Evolutionary conservation across 1,284 basidiomycete genomes (phyloP).

Genomic region (Sporisorium graminicola): DNA sequence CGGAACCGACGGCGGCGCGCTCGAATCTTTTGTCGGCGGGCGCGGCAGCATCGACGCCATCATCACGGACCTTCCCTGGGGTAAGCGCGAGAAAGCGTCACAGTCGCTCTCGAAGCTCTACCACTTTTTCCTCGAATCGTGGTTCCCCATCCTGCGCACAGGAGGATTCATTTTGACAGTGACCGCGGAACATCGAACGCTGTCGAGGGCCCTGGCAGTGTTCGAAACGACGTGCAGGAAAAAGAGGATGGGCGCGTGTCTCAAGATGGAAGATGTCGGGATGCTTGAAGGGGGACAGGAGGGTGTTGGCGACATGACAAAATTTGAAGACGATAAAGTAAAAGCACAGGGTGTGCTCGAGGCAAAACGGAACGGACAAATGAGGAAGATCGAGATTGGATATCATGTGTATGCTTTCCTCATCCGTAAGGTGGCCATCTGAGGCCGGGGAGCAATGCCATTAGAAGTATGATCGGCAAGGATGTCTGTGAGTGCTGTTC

Average conservation of each 20-base stretch:
- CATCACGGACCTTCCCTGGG: slow-evolving; percentile 54
- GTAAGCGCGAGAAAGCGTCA: slow-evolving; percentile 41
- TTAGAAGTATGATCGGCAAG: no score
- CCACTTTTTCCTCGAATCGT: slow-evolving; percentile 38
- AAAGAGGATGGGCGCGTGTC: slow-evolving; percentile 22
- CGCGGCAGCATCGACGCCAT: slow-evolving; percentile 44
- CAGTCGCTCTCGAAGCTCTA: slow-evolving; percentile 45
- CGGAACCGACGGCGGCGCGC: slow-evolving; percentile 17
- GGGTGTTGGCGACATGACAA: background rate
- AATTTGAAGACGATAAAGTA: slow-evolving; percentile 36
- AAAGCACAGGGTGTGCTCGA: slow-evolving; percentile 36
- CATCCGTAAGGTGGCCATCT: slow-evolving; percentile 41
- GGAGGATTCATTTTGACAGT: slow-evolving; percentile 44
- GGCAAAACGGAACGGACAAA: slow-evolving; percentile 24
- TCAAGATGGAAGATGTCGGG: slow-evolving; percentile 34
- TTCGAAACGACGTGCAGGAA: slow-evolving; percentile 46
- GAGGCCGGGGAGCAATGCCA: background rate
- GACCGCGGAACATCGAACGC: slow-evolving; percentile 47
- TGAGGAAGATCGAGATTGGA: slow-evolving; percentile 54
- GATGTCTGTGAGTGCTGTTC: background rate
- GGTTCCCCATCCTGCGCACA: slow-evolving; percentile 40
- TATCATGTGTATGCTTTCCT: slow-evolving; percentile 53
- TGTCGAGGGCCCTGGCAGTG: slow-evolving; percentile 32
- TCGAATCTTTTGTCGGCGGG: slow-evolving; percentile 44
- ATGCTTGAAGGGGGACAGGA: slow-evolving; percentile 10